Evolutionary conservation across 2,329 filamentous ascomycete genomes (phyloP), one percentile per base, ranked within the genome.

Genomic region (Xylogone sp.): DNA sequence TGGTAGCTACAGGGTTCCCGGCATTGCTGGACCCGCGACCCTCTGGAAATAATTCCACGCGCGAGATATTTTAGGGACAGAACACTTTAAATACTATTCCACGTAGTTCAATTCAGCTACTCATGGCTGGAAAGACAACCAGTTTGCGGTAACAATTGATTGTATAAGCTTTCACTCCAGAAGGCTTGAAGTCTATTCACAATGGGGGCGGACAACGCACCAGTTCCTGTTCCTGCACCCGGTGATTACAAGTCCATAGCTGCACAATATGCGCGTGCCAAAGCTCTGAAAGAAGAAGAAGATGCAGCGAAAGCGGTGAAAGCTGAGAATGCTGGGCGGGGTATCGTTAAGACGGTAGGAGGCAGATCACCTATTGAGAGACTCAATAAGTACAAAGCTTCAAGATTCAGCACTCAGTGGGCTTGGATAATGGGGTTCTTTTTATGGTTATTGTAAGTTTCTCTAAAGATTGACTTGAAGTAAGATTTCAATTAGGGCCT

Each of bases 371-470:
- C 12, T 21, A 45, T 60, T 21, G 57, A 65, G 34, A 54, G 50
- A 21, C 49, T 67, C 52, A 64, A 62, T 48, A 61, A 65, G 48
- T 53, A 50, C 44, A 66, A 65, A 51, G 53, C 45, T 24, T 53
- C n/a, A 2, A 56, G 51, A 42, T 67, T 64, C 49, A 53, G 45
- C 42, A 54, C 46, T 42, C 60, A 65, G 49, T 67, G 65, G 65
- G 48, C 45, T 44, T 65, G 64, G 62, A 62, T 59, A 42, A 47
- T 57, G 24, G 62, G 57, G 8, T 62, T 62, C 47, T 67, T 63
- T 56, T 45, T 52, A 21, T 67, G 64, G 65, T 56, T 67, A 45
- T 55, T 66, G 65, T 67, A 52, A 62, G 65, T 63, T 21, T 43
- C 21, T 29, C 8, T 10, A n/a, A 18, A 10, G 7, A 45, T 50